A percentile compares a stretch with the other conserved stretches of the same genome.
These are phyloP conservation scores for Albophoma yamanashiensis DNA, from an alignment of 2,329 filamentous ascomycete genomes.

Conservation along the genomic window DNA sequence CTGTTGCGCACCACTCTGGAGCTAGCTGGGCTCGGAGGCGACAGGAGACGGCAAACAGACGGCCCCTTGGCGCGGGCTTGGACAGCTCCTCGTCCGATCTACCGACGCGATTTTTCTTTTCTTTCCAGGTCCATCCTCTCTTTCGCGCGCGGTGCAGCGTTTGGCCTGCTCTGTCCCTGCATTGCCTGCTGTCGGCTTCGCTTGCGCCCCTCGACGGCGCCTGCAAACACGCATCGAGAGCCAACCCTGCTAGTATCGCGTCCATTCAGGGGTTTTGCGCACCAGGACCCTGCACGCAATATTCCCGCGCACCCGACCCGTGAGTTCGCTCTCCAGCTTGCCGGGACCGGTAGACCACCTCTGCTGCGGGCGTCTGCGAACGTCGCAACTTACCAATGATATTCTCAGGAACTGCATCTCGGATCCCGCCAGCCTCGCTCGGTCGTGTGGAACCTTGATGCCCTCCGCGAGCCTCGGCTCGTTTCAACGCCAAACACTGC, in stretches of 20 bases:
- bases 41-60: neutral
- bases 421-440: neutral
- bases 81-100: neutral
- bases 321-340: neutral
- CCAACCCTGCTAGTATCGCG: neutral
- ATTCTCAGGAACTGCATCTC: neutral
- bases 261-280: constrained; percentile 1
- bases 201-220: neutral
- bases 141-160: neutral
- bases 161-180: neutral
- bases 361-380: neutral
- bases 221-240: neutral
- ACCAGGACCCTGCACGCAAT: neutral
- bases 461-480: constrained; percentile 12
- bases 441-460: constrained; percentile 16
- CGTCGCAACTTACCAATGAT: neutral
- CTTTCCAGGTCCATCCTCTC: neutral
- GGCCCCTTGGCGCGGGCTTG: neutral
- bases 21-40: neutral
- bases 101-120: neutral
- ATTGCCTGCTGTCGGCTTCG: neutral
- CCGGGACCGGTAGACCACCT: neutral
- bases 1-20: neutral
- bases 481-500: constrained; percentile 5
- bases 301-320: neutral